Conservation (phyloP, 495 filamentous ascomycete genomes). For the Daldinia loculata region DNA sequence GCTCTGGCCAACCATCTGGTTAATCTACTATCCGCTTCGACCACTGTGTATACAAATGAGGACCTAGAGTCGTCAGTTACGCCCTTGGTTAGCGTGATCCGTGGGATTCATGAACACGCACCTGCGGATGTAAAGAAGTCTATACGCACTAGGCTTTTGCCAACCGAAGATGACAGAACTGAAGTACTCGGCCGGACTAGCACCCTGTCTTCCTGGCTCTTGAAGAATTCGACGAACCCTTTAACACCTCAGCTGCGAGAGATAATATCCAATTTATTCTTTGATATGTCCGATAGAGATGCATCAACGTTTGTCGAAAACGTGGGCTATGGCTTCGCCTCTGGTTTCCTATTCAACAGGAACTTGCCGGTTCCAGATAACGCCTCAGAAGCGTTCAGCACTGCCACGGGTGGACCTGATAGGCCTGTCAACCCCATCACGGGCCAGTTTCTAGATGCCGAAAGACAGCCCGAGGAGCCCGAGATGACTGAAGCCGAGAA, state of each 20-base stretch:
- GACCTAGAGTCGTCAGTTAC: slow-evolving; percentile 73
- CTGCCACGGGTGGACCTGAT: slow-evolving; percentile 36
- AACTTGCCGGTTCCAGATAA: slow-evolving; percentile 78
- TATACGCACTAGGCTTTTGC: slow-evolving; percentile 75
- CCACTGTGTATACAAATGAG: slow-evolving; percentile 64
- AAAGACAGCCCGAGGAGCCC: slow-evolving; percentile 63
- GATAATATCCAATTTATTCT: slow-evolving; percentile 80
- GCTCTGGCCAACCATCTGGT: slow-evolving; percentile 74
- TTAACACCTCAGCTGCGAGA: slow-evolving; percentile 73
- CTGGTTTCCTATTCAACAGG: slow-evolving; percentile 85
- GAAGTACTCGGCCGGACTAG: slow-evolving; percentile 78
- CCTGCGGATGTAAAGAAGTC: slow-evolving; percentile 66
- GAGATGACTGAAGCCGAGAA: slow-evolving; percentile 93
- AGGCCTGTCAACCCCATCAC: slow-evolving; percentile 82
- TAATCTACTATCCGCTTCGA: slow-evolving; percentile 74
- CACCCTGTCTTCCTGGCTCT: slow-evolving; percentile 77
- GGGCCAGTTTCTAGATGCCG: slow-evolving; percentile 80
- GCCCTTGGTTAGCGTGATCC: slow-evolving; percentile 76
- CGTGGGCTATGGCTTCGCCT: slow-evolving; percentile 91
- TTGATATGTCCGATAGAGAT: slow-evolving; percentile 83
- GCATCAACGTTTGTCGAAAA: slow-evolving; percentile 76
- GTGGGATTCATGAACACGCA: slow-evolving; percentile 75
- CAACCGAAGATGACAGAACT: slow-evolving; percentile 79
- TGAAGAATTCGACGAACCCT: slow-evolving; percentile 81
- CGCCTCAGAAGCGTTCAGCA: slow-evolving; percentile 65